phyloP scores from a whole-genome alignment of 2,329 filamentous ascomycete species.

The Canariomyces notabilis region DNA sequence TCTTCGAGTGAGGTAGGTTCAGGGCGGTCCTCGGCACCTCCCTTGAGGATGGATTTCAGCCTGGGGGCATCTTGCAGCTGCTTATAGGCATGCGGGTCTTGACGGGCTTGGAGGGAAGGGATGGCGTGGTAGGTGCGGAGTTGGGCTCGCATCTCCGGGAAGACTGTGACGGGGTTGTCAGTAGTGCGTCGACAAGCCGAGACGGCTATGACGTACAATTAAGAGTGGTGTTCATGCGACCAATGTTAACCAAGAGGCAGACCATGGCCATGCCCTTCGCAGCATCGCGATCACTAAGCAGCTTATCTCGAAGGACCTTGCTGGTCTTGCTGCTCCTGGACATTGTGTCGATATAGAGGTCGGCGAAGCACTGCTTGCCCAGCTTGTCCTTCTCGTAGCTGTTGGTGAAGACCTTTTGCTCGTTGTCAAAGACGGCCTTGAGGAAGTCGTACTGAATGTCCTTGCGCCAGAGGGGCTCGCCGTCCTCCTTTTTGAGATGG shows the following conservation, averaged over 20 bases:
- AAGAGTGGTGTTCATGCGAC: slow-evolving; percentile 96
- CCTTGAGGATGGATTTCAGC: slow-evolving; percentile 94
- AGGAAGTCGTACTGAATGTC: slow-evolving; percentile 89
- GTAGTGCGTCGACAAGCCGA: slow-evolving; percentile 7
- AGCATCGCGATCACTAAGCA: slow-evolving; percentile 83
- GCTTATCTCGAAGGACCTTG: slow-evolving; percentile 95
- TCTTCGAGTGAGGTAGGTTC: slow-evolving; percentile 82
- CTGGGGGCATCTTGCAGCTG: slow-evolving; percentile 94
- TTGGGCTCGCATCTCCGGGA: slow-evolving; percentile 98
- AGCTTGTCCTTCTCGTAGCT: slow-evolving; percentile 63
- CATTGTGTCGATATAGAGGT: slow-evolving; percentile 98
- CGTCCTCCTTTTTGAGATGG: slow-evolving; percentile 84
- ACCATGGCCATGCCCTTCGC: slow-evolving; percentile 99
- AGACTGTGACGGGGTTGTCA: slow-evolving; percentile 57
- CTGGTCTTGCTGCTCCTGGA: slow-evolving; percentile 97
- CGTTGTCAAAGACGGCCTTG: slow-evolving; percentile 71
- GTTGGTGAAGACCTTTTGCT: slow-evolving; percentile 77
- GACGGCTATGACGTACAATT: slow-evolving; percentile 63
- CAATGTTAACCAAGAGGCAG: slow-evolving; percentile 92
- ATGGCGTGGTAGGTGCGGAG: slow-evolving; percentile 97
- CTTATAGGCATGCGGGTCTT: slow-evolving; percentile 95
- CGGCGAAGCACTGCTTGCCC: slow-evolving; percentile 76
- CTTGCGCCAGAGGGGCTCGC: slow-evolving; percentile 77
- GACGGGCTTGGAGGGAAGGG: slow-evolving; percentile 87
- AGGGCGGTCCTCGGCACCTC: slow-evolving; percentile 81